Base-by-base conservation (phyloP, 2,329 filamentous ascomycete species). In the Monilinia fructicola region DNA sequence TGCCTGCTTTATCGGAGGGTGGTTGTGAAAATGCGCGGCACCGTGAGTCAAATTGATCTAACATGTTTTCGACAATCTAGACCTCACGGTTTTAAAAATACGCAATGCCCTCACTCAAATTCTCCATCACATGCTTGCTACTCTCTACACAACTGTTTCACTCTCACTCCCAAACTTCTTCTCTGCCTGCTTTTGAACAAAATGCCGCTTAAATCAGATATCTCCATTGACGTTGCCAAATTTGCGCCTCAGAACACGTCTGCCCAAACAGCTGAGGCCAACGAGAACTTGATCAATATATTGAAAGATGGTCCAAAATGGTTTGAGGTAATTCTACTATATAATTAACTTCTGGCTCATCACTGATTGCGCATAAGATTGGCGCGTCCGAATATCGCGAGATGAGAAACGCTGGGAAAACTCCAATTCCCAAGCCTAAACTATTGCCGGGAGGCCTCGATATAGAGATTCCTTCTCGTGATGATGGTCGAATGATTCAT, bases 381-480 rank as follows among this genome's bases (percentile, higher is more conserved):
- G 84, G 84, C 11, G 82, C 83, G 10, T 77, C 78, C 18, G 81
- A 80, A 71, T 87, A 85, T 72, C 80, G 85, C 4, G 77, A 83
- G 69, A 83, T 86, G 80, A 77, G 81, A 18, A 80, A 79, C 76
- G 79, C 79, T 28, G 84, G 84, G 50, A 81, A 87, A 70, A 85
- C 83, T 0, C 77, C 80, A 0, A 72, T 85, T 1, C 82, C 83
- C 2, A 77, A 77, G 64, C 81, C 82, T 0, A 73, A 78, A 2
- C 76, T 81, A 3, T 75, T 87, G 0, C 77, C 80, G 0, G 76
- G 78, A 23, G 85, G 80, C 35, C 74, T 80, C 10, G 80, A 85
- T 64, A 77, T 79, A 67, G 75, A 69, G 0, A 76, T 87, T 9
- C 84, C 84, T 0, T 86, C 84, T 0, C 77, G 85, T 6, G 83